Base-by-base conservation (phyloP, 176 grass and related monocot species). In the Musa beccarii region DNA sequence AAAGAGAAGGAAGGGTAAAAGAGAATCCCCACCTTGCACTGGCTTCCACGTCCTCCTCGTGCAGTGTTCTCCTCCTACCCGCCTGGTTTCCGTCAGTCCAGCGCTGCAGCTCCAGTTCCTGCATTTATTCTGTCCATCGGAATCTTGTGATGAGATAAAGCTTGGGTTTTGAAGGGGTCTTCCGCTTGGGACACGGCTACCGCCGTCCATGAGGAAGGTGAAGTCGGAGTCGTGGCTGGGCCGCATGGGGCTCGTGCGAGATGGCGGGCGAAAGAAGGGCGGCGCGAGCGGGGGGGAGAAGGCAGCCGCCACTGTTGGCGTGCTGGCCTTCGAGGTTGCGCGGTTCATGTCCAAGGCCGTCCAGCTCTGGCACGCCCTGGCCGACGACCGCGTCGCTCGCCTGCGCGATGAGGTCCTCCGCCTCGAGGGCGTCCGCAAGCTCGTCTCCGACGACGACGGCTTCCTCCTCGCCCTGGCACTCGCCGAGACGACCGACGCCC, bases 281-380 rank as follows among this genome's bases (percentile, higher is more conserved):
- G 64, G 80, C 24, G 70, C 8, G 16, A 43, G 24, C 14, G 66
- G 15, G 22, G 23, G 11, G 16, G 29, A 24, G 34, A 52, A 65
- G n/a, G 17, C 43, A 43, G 59, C 59, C 59, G 61, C 15, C 75
- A 43, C 34, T 6, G 53, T 96, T 28, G 87, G 85, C 0, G 83
- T 88, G 53, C 26, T 88, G 57, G 74, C 87, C 2, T 81, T 96
- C 74, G 93, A 96, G 84, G 83, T 86, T 66, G 87, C 87, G 0
- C 66, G 87, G 13, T 85, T 90, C 51, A 90, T 96, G 87, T 90
- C 83, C 0, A 83, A 76, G 19, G 77, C 81, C 10, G 79, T 84
- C 0, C 72, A 79, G 10, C 89, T 96, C 13, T 96, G 93, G 93
- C 67, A 86, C 80, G 71, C 85, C 76, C 83, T 96, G 69, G 80